A percentile compares a stretch with the other conserved stretches of the same genome.
Evolutionary conservation across 1,139 yeast species (phyloP).

Genomic region (Kurtzmaniella quercitrusa): DNA sequence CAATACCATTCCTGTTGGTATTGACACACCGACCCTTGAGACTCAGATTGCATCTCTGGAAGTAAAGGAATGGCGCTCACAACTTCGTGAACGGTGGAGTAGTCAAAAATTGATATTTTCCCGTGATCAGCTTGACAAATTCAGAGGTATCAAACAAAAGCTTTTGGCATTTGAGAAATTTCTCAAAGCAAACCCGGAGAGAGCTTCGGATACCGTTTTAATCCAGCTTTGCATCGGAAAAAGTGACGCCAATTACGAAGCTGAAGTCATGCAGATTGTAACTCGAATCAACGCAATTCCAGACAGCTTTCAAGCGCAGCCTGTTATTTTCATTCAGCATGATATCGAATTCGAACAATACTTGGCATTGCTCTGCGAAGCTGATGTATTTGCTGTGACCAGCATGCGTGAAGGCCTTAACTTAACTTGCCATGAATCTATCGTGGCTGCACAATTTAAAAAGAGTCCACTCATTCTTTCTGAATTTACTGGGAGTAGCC

Average conservation of each 20-base stretch:
- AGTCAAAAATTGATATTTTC: slow-evolving; percentile 70
- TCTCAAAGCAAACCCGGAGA: slow-evolving; percentile 65
- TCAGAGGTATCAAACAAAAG: slow-evolving; percentile 88
- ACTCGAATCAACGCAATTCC: slow-evolving; percentile 80
- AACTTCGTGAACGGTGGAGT: slow-evolving; percentile 78
- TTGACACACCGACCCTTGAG: slow-evolving; percentile 64
- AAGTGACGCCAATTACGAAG: slow-evolving; percentile 56
- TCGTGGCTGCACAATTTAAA: slow-evolving; percentile 66
- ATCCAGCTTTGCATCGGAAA: slow-evolving; percentile 76
- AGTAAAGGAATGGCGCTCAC: slow-evolving; percentile 65
- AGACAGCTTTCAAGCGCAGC: slow-evolving; percentile 73
- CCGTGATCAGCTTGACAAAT: slow-evolving; percentile 82
- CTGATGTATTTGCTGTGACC: slow-evolving; percentile 82
- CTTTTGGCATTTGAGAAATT: slow-evolving; percentile 82
- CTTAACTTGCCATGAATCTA: slow-evolving; percentile 90
- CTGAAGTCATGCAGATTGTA: slow-evolving; percentile 72
- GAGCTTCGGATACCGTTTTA: slow-evolving; percentile 64
- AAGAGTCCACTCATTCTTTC: slow-evolving; percentile 83
- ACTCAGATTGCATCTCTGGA: slow-evolving; percentile 44
- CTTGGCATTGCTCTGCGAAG: slow-evolving; percentile 79
- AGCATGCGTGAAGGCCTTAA: slow-evolving; percentile 97
- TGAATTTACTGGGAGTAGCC: slow-evolving; percentile 94
- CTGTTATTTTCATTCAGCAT: slow-evolving; percentile 82
- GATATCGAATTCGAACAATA: slow-evolving; percentile 89
- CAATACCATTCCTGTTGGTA: slow-evolving; percentile 78